phyloP scores from a whole-genome alignment of 2,329 filamentous ascomycete genomes.

The Cytospora mali region DNA sequence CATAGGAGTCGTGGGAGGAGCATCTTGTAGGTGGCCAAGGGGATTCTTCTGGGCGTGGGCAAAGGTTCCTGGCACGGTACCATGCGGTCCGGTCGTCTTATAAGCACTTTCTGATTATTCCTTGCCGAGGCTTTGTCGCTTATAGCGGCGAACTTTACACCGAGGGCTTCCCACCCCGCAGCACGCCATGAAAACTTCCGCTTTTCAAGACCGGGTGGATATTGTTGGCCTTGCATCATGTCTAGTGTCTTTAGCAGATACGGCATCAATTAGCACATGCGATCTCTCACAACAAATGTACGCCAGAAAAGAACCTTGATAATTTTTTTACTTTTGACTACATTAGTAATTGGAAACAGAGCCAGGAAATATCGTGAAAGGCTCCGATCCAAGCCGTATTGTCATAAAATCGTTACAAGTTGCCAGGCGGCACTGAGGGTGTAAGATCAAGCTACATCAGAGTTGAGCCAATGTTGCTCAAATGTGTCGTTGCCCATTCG shows the following conservation, averaged over 20 bases:
- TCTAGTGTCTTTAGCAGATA: neutral
- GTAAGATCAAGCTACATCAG: neutral
- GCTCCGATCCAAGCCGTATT: neutral
- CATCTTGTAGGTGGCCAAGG: neutral
- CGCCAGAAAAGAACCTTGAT: neutral
- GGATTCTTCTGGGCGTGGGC: neutral
- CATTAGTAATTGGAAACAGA: too few relatives aligned
- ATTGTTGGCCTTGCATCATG: too few relatives aligned
- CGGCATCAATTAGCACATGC: neutral
- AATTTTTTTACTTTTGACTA: too few relatives aligned
- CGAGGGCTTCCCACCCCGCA: constrained; percentile 17
- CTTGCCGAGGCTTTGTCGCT: constrained; percentile 7
- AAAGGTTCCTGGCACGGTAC: neutral
- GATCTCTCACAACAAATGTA: neutral
- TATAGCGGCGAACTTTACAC: constrained; percentile 9
- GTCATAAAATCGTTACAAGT: neutral
- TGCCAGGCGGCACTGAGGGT: neutral
- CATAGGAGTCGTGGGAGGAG: constrained; percentile 7
- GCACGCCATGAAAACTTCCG: constrained; percentile 23
- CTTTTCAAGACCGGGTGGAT: neutral
- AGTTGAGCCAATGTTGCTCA: neutral
- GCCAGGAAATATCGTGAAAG: too few relatives aligned
- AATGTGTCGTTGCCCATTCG: neutral
- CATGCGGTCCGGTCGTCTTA: neutral
- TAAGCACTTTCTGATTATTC: neutral